Evolutionary conservation across 2,329 filamentous ascomycete species (phyloP), one percentile per base, ranked within the genome.

Genomic region (Pestalotiopsis sp.): DNA sequence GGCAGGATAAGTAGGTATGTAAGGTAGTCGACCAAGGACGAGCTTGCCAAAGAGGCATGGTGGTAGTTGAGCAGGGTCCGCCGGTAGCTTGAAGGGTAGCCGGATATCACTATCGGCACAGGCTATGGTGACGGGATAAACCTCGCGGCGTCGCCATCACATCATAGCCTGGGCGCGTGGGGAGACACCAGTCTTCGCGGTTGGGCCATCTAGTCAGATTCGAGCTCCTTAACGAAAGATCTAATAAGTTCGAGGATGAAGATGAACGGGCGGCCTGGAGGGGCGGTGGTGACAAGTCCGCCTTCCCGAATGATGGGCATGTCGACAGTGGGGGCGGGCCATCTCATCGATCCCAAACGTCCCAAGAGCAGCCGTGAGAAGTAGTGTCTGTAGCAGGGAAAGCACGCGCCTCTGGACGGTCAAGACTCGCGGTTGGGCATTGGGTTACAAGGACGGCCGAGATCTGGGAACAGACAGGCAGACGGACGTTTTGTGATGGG

Each of bases 1-100:
- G 71, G 67, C 70, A 71, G 64, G 70, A 67, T 69, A 71, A 52
- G 31, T 67, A 14, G 52, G 36, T n/a, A 49, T 36, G 31, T 36
- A 36, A 52, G 45, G 45, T 52, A n/a, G 45, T 52, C 45, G 20
- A 52, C 45, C 45, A 52, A 52, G 65, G 58, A 63, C 17, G 65
- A 63, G 65, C 38, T 27, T 67, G 65, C 65, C 65, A 52, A 58
- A 62, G 58, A 63, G 59, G 41, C 59, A 67, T 67, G 59, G 65
- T 67, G 65, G 65, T 67, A 67, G 38, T 66, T 60, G 64, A 66
- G 55, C 63, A 66, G 64, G 64, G 64, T 59, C 64, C 36, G 31
- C 25, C 52, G 64, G 45, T 23, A 65, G 36, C 41, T 36, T 58
- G 12, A 25, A 55, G 25, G 25, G 64, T 20, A 39, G 31, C 64